A percentile compares a stretch with the other conserved stretches of the same genome.
Conservation (phyloP, 2,329 filamentous ascomycete genomes). For the Dactylella cylindrospora region DNA sequence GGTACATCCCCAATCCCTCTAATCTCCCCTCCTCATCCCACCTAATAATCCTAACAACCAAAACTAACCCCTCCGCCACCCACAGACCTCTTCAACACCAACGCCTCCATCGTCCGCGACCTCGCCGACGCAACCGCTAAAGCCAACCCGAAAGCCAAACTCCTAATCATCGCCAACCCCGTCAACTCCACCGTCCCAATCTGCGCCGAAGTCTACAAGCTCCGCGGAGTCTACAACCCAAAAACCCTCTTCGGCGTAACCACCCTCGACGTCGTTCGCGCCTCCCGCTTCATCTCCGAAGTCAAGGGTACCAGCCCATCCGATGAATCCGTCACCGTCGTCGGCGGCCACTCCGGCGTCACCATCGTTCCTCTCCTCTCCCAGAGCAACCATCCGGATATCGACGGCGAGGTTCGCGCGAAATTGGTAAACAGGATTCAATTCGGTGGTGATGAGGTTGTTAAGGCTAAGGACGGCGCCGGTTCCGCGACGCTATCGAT, state of each 20-base stretch:
- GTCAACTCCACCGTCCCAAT: conserved; percentile 99
- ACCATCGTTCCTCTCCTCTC: conserved; percentile 98
- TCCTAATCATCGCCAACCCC: conserved; percentile 97
- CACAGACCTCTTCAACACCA: conserved; percentile 96
- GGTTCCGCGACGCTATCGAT: conserved; percentile 97
- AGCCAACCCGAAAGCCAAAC: conserved; percentile 84
- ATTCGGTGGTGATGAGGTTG: conserved; percentile 98
- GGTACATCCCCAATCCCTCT: conserved; percentile 54
- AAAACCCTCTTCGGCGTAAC: conserved; percentile 99
- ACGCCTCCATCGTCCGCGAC: conserved; percentile 98
- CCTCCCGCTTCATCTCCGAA: conserved; percentile 95
- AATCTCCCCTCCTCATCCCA: conserved; percentile 3
- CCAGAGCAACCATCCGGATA: conserved; percentile 83
- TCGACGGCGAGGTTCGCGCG: conserved; percentile 72
- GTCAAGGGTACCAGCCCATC: conserved; percentile 86
- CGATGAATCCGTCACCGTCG: conserved; percentile 90
- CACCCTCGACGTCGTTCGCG: conserved; percentile 97
- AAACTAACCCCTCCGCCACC: no score
- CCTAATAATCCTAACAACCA: background rate
- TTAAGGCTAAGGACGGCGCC: conserved; percentile 97
- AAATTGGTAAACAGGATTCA: conserved; percentile 90
- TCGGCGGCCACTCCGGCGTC: conserved; percentile 95
- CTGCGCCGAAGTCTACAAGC: conserved; percentile 94
- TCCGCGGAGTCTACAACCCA: conserved; percentile 93
- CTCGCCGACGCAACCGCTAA: conserved; percentile 93